Conservation (phyloP, 2,329 filamentous ascomycete genomes). For the Thielaviopsis ethacetica region DNA sequence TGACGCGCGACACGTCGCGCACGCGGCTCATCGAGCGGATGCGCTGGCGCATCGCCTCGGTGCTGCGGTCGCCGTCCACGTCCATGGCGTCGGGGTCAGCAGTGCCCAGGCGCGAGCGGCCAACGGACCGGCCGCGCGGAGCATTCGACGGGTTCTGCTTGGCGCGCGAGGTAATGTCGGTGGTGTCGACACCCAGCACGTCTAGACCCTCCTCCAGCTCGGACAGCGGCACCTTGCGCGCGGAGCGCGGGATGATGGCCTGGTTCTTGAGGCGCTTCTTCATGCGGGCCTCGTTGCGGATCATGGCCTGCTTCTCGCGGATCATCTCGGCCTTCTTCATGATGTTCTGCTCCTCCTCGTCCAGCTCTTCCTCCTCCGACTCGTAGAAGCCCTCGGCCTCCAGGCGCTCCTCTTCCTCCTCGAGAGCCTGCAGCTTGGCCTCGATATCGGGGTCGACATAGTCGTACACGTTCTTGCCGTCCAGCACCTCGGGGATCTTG, state of each 20-base stretch:
- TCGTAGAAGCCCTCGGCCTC: slow-evolving; percentile 91
- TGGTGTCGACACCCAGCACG: slow-evolving; percentile 70
- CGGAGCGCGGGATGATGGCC: slow-evolving; percentile 74
- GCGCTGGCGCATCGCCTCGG: slow-evolving; percentile 34
- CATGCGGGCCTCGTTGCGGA: slow-evolving; percentile 88
- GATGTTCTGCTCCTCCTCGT: slow-evolving; percentile 76
- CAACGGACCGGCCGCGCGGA: slow-evolving; percentile 53
- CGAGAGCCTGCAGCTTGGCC: slow-evolving; percentile 73
- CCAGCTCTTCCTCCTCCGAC: slow-evolving; percentile 64
- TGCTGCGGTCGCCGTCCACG: slow-evolving; percentile 27
- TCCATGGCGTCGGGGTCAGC: slow-evolving; percentile 64
- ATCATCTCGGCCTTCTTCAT: slow-evolving; percentile 88
- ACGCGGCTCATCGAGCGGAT: slow-evolving; percentile 52
- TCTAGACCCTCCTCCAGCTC: slow-evolving; percentile 79
- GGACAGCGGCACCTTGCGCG: slow-evolving; percentile 64
- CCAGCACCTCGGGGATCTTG: slow-evolving; percentile 81
- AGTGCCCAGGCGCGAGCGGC: slow-evolving; percentile 44
- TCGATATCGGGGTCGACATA: slow-evolving; percentile 96
- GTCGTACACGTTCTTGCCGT: slow-evolving; percentile 95
- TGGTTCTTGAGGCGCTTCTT: slow-evolving; percentile 96
- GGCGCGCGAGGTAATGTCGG: slow-evolving; percentile 55
- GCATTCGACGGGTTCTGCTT: slow-evolving; percentile 41
- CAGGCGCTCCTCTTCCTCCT: slow-evolving; percentile 88
- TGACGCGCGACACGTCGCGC: slow-evolving; percentile 33
- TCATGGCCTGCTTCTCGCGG: slow-evolving; percentile 80